A percentile compares a stretch with the other conserved stretches of the same genome.
These are phyloP conservation scores for Thalassiosira hispida DNA, from an alignment of 352 stramenopile genomes.

Conservation along the genomic window DNA sequence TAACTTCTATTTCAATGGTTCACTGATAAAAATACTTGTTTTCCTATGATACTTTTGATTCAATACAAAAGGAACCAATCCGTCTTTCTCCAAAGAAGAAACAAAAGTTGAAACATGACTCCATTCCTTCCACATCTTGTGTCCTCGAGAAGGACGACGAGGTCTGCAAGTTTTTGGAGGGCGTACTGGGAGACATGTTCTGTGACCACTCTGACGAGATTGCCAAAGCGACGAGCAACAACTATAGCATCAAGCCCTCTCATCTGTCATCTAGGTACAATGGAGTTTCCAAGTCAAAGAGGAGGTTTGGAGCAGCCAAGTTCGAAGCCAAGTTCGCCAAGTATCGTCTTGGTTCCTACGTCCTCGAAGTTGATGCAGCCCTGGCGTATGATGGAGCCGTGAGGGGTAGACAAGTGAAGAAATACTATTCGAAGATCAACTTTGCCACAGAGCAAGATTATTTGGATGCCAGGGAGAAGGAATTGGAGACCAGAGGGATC, in stretches of 20 bases:
- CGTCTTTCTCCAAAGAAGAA: background rate
- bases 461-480: background rate
- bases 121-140: background rate
- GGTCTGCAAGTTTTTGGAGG: background rate
- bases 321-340: background rate
- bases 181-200: no score
- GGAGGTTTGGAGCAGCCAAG: background rate
- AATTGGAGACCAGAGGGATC: background rate
- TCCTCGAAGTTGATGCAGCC: background rate
- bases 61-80: background rate
- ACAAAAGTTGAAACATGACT: background rate
- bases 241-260: no score
- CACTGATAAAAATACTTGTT: no score
- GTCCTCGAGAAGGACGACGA: background rate
- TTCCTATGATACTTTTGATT: background rate
- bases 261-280: slow-evolving; percentile 1
- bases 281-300: background rate
- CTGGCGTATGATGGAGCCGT: background rate
- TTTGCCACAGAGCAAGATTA: background rate
- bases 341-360: background rate
- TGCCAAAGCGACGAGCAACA: no score
- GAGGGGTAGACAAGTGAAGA: background rate
- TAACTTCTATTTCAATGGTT: no score
- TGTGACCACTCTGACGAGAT: no score
- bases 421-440: background rate